Percentiles rank a stretch among this genome's conserved stretches.
Conservation (phyloP, 306 rosid species). For the Dalbergia oliveri region DNA sequence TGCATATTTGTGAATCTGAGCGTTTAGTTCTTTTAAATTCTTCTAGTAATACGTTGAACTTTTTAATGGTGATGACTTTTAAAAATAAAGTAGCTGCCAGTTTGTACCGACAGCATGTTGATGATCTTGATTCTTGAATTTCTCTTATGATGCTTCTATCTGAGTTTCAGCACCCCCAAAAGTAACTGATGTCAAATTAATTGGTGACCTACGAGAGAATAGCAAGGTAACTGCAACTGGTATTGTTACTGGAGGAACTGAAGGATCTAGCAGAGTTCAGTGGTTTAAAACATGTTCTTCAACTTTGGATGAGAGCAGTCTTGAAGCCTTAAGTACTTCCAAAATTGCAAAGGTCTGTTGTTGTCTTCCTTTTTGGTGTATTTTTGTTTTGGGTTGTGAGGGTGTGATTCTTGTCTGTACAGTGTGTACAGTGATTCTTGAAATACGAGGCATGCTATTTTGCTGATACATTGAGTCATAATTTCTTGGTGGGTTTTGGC, state of each 20-base stretch:
- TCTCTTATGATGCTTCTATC: constrained; percentile 28
- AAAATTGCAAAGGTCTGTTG: constrained; percentile 78
- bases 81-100: constrained; percentile 10
- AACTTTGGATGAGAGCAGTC: constrained; percentile 72
- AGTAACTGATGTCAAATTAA: constrained; percentile 71
- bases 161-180: constrained; percentile 93
- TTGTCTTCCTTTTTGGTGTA: constrained; percentile 28
- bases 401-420: neutral
- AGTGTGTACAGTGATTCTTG: neutral
- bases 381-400: neutral
- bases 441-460: neutral
- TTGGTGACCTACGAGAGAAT: constrained; percentile 89
- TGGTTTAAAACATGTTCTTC: constrained; percentile 87
- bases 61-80: constrained; percentile 7
- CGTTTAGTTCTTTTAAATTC: constrained; percentile 22
- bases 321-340: constrained; percentile 85
- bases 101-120: constrained; percentile 20
- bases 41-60: constrained; percentile 20
- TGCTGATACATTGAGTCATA: constrained; percentile 17
- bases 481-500: constrained; percentile 43
- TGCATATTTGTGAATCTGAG: neutral
- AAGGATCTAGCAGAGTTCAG: constrained; percentile 94
- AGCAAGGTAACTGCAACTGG: constrained; percentile 85
- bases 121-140: constrained; percentile 32
- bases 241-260: constrained; percentile 91